Evolutionary conservation across 129 eudicot genomes (phyloP).

Genomic region (Gnaphalium uliginosum): DNA sequence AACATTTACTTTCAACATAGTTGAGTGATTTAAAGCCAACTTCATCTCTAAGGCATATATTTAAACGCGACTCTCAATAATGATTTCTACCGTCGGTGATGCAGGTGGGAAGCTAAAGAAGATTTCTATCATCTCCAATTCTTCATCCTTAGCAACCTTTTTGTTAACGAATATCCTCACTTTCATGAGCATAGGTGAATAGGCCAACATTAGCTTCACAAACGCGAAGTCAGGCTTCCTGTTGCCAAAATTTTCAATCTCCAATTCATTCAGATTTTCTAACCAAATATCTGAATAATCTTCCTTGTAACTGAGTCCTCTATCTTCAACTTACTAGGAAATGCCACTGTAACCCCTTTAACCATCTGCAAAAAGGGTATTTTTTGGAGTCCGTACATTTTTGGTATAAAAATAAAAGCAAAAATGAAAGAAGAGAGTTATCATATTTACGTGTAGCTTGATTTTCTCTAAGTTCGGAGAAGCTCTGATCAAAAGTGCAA

Average conservation of each 20-base stretch:
- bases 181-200: conserved; percentile 15
- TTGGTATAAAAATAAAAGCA: neutral
- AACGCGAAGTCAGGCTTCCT: conserved; percentile 6
- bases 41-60: neutral
- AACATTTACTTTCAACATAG: neutral
- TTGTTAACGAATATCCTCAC: neutral
- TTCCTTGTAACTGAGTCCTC: neutral
- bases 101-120: neutral
- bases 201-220: conserved; percentile 19
- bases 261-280: conserved; percentile 10
- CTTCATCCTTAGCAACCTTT: neutral
- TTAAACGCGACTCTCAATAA: neutral
- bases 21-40: neutral
- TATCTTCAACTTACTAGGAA: neutral
- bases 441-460: neutral
- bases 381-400: neutral
- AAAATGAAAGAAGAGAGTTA: neutral
- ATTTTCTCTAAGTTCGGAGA: conserved; percentile 8
- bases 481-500: neutral
- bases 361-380: neutral
- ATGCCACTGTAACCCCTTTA: neutral
- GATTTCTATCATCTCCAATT: conserved; percentile 1
- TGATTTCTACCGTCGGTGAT: neutral
- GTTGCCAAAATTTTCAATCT: neutral
- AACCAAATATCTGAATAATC: conserved; percentile 16